These are phyloP conservation scores for Mrakia gelida DNA, from an alignment of 768 basidiomycete genomes.

Conservation along the genomic window DNA sequence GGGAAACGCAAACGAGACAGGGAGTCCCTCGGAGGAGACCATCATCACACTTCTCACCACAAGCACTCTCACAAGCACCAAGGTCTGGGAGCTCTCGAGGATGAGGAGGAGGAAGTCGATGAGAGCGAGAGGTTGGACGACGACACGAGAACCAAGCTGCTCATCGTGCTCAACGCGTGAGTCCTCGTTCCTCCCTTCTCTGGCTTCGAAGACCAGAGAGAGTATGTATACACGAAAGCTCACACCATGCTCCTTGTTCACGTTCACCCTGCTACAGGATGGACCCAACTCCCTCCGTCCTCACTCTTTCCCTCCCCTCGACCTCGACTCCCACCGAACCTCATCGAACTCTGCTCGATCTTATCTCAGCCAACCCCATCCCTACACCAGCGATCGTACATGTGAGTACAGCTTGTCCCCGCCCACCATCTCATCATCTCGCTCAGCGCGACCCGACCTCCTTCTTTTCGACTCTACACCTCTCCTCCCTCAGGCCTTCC, in stretches of 20 bases:
- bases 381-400: not conserved
- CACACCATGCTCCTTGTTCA: not conserved
- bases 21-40: not conserved
- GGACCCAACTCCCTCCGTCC: conserved; percentile 8
- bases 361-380: not conserved
- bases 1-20: conserved; percentile 3
- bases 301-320: not conserved
- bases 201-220: no score
- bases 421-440: not conserved
- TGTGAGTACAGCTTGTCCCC: not conserved
- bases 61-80: not conserved
- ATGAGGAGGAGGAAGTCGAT: not conserved
- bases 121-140: not conserved
- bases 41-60: not conserved
- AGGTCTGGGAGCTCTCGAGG: not conserved
- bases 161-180: conserved; percentile 17
- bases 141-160: not conserved
- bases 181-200: not conserved
- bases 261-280: not conserved
- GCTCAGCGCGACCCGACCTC: not conserved
- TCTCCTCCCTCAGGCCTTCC: not conserved
- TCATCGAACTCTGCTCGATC: not conserved
- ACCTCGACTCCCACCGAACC: not conserved
- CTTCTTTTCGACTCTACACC: no score
- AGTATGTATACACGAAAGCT: not conserved